Evolutionary conservation across 306 rosid species (phyloP), one percentile per base, ranked within the genome.

Genomic region (Vigna mungo): DNA sequence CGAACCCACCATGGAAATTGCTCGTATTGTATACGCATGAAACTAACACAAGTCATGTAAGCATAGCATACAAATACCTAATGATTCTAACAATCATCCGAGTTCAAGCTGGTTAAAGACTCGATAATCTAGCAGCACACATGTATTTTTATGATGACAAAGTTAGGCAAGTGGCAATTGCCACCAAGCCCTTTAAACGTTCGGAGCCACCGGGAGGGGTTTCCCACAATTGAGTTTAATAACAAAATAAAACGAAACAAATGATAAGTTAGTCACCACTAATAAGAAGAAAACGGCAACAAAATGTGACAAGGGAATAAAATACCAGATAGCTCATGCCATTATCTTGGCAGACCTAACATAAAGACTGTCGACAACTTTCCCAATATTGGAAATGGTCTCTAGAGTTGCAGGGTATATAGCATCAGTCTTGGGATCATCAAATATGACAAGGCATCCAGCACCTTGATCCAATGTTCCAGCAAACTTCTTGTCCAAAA

Each of bases 381-480:
- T 92, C 74, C 97, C 98, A 16, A 90, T 77, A 48, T 94, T 94
- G 16, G 95, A 81, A 83, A 94, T 86, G 64, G 98, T 94, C 67
- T 92, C 98, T 64, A 94, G 71, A 1, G 97, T 89, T 41, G 96
- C 88, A 16, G 88, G 88, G 48, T 85, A 87, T 34, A 87, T 87
- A 7, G 85, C 87, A 74, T 87, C 88, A 5, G 87, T 82, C 82
- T 87, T 82, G 15, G 85, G 88, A 77, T 87, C 90, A 5, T 87
- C 88, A 47, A 87, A 87, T 61, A 87, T 85, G 78, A 87, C 2
- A 46, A 87, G 90, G 82, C 90, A 82, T 77, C 90, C 88, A 12
- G 97, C 98, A 59, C 98, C 98, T 80, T 94, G 98, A 80, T 94
- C 98, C 82, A 94, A 85, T 44, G 98, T 94, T 71, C 98, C 97